Evolutionary conservation across 2,329 filamentous ascomycete genomes (phyloP).

Genomic region (Aureobasidium sp.): DNA sequence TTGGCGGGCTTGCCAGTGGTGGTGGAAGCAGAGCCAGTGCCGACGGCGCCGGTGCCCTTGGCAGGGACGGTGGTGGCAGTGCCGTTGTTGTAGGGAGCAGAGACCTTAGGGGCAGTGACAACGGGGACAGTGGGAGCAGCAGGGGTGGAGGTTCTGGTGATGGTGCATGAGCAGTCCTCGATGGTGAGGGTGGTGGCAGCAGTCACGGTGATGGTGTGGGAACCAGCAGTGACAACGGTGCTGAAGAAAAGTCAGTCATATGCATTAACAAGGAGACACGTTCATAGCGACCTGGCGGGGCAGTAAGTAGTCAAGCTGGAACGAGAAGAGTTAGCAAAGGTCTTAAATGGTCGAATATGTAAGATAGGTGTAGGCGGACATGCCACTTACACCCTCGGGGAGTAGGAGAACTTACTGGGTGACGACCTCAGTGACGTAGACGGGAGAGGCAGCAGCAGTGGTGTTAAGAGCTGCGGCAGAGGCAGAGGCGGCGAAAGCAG

Average conservation of each 20-base stretch:
- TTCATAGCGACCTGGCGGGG: too few species aligned
- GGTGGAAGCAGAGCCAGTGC: conserved; percentile 19
- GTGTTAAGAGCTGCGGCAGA: conserved; percentile 34
- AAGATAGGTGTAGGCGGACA: too few species aligned
- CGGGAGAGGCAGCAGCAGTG: conserved; percentile 18
- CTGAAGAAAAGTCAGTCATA: too few species aligned
- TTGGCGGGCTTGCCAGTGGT: conserved; percentile 28
- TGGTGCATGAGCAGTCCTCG: conserved; percentile 30
- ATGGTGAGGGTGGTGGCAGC: conserved; percentile 22
- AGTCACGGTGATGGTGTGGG: conserved; percentile 22
- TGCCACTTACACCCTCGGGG: conserved; percentile 5
- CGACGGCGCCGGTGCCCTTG: conserved; percentile 13
- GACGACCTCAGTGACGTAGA: conserved; percentile 28
- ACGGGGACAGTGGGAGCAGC: conserved; percentile 24
- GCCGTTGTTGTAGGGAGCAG: conserved; percentile 18
- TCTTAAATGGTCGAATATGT: too few species aligned
- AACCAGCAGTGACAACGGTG: conserved; percentile 24
- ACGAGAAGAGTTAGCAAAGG: not conserved
- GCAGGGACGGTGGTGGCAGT: conserved; percentile 10
- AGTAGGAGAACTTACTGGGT: conserved; percentile 19
- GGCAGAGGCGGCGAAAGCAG: conserved; percentile 34
- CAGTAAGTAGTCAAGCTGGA: conserved; percentile 18
- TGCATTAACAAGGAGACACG: too few species aligned
- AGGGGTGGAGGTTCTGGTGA: conserved; percentile 46
- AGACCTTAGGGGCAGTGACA: conserved; percentile 18